Conservation (phyloP, 305 asterid species). For the Fraxinus platypoda region DNA sequence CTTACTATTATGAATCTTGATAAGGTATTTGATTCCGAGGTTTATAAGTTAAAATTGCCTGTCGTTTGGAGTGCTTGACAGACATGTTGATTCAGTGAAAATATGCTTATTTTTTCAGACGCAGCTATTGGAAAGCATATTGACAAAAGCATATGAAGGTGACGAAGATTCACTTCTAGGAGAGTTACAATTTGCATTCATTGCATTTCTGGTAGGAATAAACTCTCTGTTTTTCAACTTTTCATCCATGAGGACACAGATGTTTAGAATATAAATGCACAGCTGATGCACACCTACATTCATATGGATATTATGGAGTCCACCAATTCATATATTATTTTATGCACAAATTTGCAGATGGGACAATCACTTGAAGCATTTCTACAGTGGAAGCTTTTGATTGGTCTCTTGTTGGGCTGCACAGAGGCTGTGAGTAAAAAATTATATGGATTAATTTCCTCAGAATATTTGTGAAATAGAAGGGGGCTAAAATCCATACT, state of each 20-base stretch:
- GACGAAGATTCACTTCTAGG: slow-evolving; percentile 76
- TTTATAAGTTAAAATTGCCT: slow-evolving; percentile 10
- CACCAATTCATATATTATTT: slow-evolving; percentile 8
- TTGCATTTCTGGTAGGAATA: slow-evolving; percentile 67
- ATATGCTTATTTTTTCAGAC: slow-evolving; percentile 47
- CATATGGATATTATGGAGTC: slow-evolving; percentile 1
- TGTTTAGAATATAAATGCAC: neutral
- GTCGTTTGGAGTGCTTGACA: slow-evolving; percentile 7
- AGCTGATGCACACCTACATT: slow-evolving; percentile 6
- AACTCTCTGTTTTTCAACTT: slow-evolving; percentile 3
- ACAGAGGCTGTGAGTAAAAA: slow-evolving; percentile 74
- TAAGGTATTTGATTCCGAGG: slow-evolving; percentile 51
- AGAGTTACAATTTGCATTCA: slow-evolving; percentile 87
- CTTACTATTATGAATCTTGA: slow-evolving; percentile 85
- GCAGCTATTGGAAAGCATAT: slow-evolving; percentile 63
- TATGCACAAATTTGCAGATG: slow-evolving; percentile 60
- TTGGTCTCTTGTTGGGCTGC: slow-evolving; percentile 79
- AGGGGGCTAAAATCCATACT: neutral
- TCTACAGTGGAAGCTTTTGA: slow-evolving; percentile 80
- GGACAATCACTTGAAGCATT: slow-evolving; percentile 96
- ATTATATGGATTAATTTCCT: slow-evolving; percentile 4
- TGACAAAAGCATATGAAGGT: slow-evolving; percentile 67
- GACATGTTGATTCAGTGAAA: slow-evolving; percentile 17
- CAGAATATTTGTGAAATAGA: slow-evolving; percentile 1
- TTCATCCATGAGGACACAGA: neutral